phyloP scores from a whole-genome alignment of 805 yeast genomes.

The Candida corydali region DNA sequence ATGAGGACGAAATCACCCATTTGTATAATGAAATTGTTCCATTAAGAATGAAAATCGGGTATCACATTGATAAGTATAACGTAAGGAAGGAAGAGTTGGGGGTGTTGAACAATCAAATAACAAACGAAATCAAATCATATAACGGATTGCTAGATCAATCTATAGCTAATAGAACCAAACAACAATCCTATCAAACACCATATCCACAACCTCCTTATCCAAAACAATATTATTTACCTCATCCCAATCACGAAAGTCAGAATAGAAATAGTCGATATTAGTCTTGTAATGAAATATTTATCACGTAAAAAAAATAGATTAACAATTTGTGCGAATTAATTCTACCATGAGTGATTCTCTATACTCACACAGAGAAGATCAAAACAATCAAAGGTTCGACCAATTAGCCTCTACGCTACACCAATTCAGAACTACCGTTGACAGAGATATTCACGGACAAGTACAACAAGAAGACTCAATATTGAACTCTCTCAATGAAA shows the following conservation, averaged over 20 bases:
- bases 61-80: constrained; percentile 72
- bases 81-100: constrained; percentile 73
- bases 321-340: background rate
- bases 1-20: constrained; percentile 63
- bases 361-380: constrained; percentile 39
- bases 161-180: constrained; percentile 18
- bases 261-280: background rate
- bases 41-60: constrained; percentile 69
- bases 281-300: background rate
- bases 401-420: constrained; percentile 39
- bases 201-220: constrained; percentile 8
- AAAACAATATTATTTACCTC: background rate
- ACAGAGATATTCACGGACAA: constrained; percentile 37
- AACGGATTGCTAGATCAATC: constrained; percentile 61
- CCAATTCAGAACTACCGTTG: constrained; percentile 40
- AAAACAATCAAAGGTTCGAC: constrained; percentile 40
- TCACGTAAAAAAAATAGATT: background rate
- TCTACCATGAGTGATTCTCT: constrained; percentile 22
- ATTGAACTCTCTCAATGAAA: constrained; percentile 35
- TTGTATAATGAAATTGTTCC: constrained; percentile 71
- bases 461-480: constrained; percentile 38
- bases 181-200: constrained; percentile 4
- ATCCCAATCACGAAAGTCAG: background rate
- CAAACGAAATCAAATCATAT: constrained; percentile 63
- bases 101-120: constrained; percentile 65